These are phyloP conservation scores for Globisporangium takayamanum DNA, from an alignment of 352 stramenopile genomes.

Conservation along the genomic window DNA sequence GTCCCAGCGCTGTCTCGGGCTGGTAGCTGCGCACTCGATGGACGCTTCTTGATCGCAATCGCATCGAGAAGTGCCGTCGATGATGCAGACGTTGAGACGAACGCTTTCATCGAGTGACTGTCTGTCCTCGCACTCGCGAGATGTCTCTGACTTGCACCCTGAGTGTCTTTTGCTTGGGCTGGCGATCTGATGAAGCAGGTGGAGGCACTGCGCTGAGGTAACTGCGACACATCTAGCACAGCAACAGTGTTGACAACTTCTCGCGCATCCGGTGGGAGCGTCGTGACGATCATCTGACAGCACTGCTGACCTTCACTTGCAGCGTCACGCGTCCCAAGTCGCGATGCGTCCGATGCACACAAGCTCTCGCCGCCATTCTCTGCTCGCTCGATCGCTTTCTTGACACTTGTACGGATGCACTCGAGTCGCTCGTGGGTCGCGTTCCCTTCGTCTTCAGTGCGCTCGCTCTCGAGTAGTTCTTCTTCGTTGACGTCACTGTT, in stretches of 20 bases:
- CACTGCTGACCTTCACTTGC: not conserved
- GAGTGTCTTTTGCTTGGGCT: not conserved
- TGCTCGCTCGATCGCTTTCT: constrained; percentile 7
- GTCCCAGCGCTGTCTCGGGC: not conserved
- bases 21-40: constrained; percentile 20
- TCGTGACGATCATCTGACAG: not conserved
- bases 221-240: not conserved
- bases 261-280: not conserved
- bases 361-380: constrained; percentile 1
- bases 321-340: not conserved
- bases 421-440: constrained; percentile 17
- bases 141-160: too few species aligned
- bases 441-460: constrained; percentile 14
- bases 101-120: not conserved
- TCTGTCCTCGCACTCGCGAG: not conserved
- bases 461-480: constrained; percentile 1
- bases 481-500: not conserved
- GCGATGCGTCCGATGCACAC: constrained; percentile 3
- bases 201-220: not conserved
- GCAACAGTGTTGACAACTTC: not conserved
- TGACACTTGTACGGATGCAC: constrained; percentile 19
- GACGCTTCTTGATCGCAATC: constrained; percentile 10
- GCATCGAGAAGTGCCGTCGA: not conserved
- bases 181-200: not conserved
- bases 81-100: not conserved